Evolutionary conservation across 2,329 filamentous ascomycete genomes (phyloP).

Genomic region (Colletotrichum trifolii): DNA sequence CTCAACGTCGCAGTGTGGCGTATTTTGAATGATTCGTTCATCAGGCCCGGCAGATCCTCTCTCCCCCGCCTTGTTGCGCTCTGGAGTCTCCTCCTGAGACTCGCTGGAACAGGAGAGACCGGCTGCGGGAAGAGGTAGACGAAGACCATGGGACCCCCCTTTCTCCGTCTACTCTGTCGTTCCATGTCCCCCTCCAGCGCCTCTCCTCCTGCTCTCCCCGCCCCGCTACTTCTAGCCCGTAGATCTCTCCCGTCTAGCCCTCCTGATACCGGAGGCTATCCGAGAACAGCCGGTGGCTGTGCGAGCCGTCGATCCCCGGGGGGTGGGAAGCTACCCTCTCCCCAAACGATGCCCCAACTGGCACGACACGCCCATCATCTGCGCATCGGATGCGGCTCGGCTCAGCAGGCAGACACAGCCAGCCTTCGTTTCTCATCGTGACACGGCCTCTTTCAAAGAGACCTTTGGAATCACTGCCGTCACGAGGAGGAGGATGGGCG

Average conservation of each 20-base stretch:
- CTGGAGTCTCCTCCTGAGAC: background rate
- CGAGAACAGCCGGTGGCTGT: slow-evolving; percentile 21
- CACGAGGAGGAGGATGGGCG: background rate
- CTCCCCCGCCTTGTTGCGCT: background rate
- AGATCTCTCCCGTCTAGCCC: slow-evolving; percentile 24
- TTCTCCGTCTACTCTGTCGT: background rate
- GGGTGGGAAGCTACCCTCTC: slow-evolving; percentile 5
- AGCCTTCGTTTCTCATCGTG: background rate
- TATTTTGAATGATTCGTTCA: slow-evolving; percentile 21
- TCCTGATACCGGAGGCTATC: slow-evolving; percentile 7
- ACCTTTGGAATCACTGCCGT: slow-evolving; percentile 20
- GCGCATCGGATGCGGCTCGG: slow-evolving; percentile 17
- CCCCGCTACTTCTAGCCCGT: slow-evolving; percentile 29
- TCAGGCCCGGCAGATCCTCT: slow-evolving; percentile 8
- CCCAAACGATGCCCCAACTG: slow-evolving; percentile 3
- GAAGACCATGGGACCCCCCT: slow-evolving; percentile 4
- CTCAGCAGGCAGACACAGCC: slow-evolving; percentile 15
- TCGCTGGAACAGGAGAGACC: slow-evolving; percentile 10
- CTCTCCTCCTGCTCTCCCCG: slow-evolving; percentile 20
- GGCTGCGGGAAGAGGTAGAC: slow-evolving; percentile 15
- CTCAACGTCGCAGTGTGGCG: slow-evolving; percentile 23
- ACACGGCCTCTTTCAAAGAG: slow-evolving; percentile 11
- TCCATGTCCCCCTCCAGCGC: slow-evolving; percentile 16
- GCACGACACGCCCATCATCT: background rate
- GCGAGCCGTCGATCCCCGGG: slow-evolving; percentile 11